A percentile compares a stretch with the other conserved stretches of the same genome.
These are phyloP conservation scores for Vanrija pseudolonga DNA, from an alignment of 1,284 basidiomycete species.

Conservation along the genomic window DNA sequence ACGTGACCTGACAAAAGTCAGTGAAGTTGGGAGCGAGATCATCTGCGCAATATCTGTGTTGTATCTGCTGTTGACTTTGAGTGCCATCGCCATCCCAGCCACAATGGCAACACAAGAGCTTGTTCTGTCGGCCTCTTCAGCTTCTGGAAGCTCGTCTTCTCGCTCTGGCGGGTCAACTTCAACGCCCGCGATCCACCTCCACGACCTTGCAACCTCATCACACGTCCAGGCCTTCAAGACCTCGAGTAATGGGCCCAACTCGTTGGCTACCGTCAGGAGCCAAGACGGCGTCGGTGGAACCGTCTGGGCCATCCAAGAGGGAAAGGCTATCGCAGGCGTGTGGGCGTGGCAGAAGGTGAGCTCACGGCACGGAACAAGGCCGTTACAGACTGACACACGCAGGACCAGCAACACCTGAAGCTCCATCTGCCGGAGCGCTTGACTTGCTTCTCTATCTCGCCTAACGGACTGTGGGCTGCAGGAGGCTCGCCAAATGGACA, in stretches of 20 bases:
- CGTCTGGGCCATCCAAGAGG: conserved; percentile 49
- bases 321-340: conserved; percentile 46
- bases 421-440: conserved; percentile 86
- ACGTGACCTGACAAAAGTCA: too few relatives aligned
- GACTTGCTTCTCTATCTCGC: conserved; percentile 71
- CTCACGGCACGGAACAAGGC: too few relatives aligned
- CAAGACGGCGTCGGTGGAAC: conserved; percentile 43
- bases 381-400: conserved; percentile 10
- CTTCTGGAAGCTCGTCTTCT: conserved; percentile 19
- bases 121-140: conserved; percentile 41
- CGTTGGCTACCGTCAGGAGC: conserved; percentile 37
- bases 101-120: conserved; percentile 42
- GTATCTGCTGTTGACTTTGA: neutral
- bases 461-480: conserved; percentile 70
- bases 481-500: conserved; percentile 84
- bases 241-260: conserved; percentile 32
- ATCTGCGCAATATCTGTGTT: neutral
- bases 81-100: neutral
- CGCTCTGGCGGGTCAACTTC: conserved; percentile 16
- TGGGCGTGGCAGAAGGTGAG: conserved; percentile 53
- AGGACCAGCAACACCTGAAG: conserved; percentile 85
- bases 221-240: conserved; percentile 50
- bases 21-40: neutral
- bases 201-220: conserved; percentile 45
- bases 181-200: conserved; percentile 47